Base-by-base conservation (phyloP, 371 early-diverging fungal species). In the Coemansia sp. region DNA sequence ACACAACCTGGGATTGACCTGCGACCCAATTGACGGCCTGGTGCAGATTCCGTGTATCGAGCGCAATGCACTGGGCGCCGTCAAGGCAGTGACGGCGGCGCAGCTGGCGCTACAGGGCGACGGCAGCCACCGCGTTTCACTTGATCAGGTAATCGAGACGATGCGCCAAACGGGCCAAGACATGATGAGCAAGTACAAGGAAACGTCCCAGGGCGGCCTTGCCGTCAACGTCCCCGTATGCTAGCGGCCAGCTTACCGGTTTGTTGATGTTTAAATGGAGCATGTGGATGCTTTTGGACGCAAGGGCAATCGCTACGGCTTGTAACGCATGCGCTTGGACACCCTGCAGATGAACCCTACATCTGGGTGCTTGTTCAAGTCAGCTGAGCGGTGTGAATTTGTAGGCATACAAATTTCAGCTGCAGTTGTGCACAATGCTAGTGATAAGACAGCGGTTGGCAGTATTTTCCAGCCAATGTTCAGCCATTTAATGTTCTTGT, bases 21-120 rank as follows among this genome's bases (percentile, higher is more conserved):
- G 97, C 78, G 97, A 96, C 64, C 97, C 97, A 0, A 90, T 94
- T 56, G 88, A 86, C 66, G 97, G 97, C 1, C 79, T 95, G 55
- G 97, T 95, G 8, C 92, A 93, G 79, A 94, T 97, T 56, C 97
- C 97, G n/a, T 97, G 97, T 75, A 94, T 97, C 53, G 97, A 97
- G 67, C 85, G 97, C 50, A 97, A 97, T 60, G 95, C 97, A 0
- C 65, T 97, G 24, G 97, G 93, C 2, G 95, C 95, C 1, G 95
- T 94, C 47, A 97, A 97, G 80, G 95, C 97, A 14, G 89, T 95
- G 51, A 91, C 94, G 4, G 95, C 97, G 10, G 94, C 95, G 2
- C 97, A 97, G 75, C 78, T 97, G 62, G 95, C 95, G 2, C 77
- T 97, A 58, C 91, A 94, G 61, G 94, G 94, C 10, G 94, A 95